Percentiles rank a stretch among this genome's conserved stretches.
Conservation (phyloP, 257 asterid genomes). For the Solanum sitiens region DNA sequence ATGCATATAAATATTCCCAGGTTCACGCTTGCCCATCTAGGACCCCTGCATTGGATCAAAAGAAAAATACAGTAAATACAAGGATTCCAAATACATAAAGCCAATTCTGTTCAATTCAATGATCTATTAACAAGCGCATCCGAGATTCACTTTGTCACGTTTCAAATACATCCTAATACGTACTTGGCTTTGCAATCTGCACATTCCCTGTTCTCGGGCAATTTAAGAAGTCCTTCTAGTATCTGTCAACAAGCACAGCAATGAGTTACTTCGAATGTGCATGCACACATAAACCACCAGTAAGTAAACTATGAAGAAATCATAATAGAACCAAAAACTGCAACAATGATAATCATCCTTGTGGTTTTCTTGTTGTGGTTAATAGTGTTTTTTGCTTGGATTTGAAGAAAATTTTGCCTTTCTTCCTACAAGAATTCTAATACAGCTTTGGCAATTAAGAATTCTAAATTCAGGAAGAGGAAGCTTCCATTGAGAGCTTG, state of each 20-base stretch:
- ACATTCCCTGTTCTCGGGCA: slow-evolving; percentile 98
- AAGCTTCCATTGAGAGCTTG: background rate
- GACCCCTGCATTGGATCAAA: slow-evolving; percentile 55
- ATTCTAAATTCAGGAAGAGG: background rate
- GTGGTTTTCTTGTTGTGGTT: background rate
- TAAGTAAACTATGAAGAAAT: background rate
- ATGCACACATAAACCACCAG: background rate
- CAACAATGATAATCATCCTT: background rate
- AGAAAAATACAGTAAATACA: background rate
- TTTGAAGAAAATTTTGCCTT: background rate
- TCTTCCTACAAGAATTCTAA: background rate
- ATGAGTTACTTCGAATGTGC: background rate
- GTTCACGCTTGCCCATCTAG: slow-evolving; percentile 99
- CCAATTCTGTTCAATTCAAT: background rate
- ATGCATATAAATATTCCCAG: slow-evolving; percentile 95
- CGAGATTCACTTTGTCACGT: background rate
- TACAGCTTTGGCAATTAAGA: background rate
- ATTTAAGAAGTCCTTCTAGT: slow-evolving; percentile 91
- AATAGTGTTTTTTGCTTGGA: background rate
- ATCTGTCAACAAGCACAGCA: slow-evolving; percentile 39
- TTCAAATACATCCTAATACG: slow-evolving; percentile 11
- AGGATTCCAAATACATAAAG: background rate
- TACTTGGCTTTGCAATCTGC: slow-evolving; percentile 99
- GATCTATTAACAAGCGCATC: background rate
- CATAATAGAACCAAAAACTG: background rate